Evolutionary conservation across 1,284 basidiomycete genomes (phyloP), one percentile per base, ranked within the genome.

Genomic region (Meripilus lineatus): DNA sequence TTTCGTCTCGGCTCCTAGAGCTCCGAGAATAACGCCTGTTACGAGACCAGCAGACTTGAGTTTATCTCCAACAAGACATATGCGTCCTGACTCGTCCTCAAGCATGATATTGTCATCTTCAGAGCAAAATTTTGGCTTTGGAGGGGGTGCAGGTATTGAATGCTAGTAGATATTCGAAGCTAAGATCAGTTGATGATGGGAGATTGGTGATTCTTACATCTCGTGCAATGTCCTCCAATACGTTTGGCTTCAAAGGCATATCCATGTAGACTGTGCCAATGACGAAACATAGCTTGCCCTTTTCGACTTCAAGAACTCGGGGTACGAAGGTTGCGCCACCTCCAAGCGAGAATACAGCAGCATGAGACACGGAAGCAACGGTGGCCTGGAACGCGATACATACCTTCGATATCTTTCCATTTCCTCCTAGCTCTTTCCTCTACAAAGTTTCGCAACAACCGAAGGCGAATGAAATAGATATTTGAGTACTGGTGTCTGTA

Each of bases 161-260:
- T 90, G 89, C 93, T 96, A 57, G 43, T 13, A 23, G 8, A 8
- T 21, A 48, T 21, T 14, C 43, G 24, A 50, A 49, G 24, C 23
- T 20, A 32, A 7, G 14, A 17, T 13, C 3, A 22, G n/a, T 13
- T 13, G n/a, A 34, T 40, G 25, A 38, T 2, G 18, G 23, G 18
- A 15, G 35, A 14, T n/a, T 33, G 7, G 36, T 14, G 21, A 5
- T 17, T 70, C 87, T 56, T 58, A 96, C 95, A 58, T 99, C 93
- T 59, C 90, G 76, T 11, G 86, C 92, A 53, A 99, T 79, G 54
- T 99, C 96, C 57, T 94, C 88, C 44, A 99, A 75, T 11, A 99
- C 90, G 56, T 98, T 97, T 0, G 95, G 95, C 62, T 99, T 99
- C 45, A 97, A 74, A 3, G 90, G 90, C 96, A 99, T 98, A 50